phyloP scores from a whole-genome alignment of 495 filamentous ascomycete species.

The Penicillium taxi region DNA sequence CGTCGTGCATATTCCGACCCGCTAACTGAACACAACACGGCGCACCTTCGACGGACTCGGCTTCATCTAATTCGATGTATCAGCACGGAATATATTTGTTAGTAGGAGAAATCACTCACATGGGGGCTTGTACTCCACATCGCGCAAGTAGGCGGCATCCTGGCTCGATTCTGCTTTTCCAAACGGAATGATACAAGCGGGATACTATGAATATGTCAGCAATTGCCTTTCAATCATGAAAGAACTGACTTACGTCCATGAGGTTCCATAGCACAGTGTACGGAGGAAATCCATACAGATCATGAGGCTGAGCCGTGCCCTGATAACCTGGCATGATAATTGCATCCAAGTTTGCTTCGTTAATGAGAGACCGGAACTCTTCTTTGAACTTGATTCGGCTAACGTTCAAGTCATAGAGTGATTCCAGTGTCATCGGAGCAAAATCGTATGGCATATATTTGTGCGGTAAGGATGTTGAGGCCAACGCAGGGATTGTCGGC shows the following conservation, averaged over 20 bases:
- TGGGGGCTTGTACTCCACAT: constrained; percentile 15
- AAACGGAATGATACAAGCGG: constrained; percentile 14
- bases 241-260: constrained; percentile 7
- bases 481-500: constrained; percentile 14
- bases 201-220: constrained; percentile 8
- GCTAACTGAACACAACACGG: constrained; percentile 14
- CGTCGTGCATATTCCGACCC: constrained; percentile 11
- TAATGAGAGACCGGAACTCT: constrained; percentile 6
- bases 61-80: constrained; percentile 2
- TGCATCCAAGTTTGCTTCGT: constrained; percentile 4
- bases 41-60: constrained; percentile 11
- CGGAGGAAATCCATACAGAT: constrained; percentile 7
- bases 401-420: constrained; percentile 10
- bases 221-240: background rate
- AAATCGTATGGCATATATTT: constrained; percentile 9
- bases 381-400: constrained; percentile 10
- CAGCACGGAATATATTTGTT: background rate
- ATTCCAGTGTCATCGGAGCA: constrained; percentile 9
- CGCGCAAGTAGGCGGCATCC: constrained; percentile 9
- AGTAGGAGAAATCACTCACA: constrained; percentile 7
- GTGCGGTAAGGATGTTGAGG: constrained; percentile 9
- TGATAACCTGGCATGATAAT: constrained; percentile 15
- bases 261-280: constrained; percentile 16
- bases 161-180: constrained; percentile 9
- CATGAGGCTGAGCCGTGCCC: constrained; percentile 11